A percentile compares a stretch with the other conserved stretches of the same genome.
These are phyloP conservation scores for Fragilariopsis cylindrus DNA, from an alignment of 108 stramenopile genomes.

Conservation along the genomic window DNA sequence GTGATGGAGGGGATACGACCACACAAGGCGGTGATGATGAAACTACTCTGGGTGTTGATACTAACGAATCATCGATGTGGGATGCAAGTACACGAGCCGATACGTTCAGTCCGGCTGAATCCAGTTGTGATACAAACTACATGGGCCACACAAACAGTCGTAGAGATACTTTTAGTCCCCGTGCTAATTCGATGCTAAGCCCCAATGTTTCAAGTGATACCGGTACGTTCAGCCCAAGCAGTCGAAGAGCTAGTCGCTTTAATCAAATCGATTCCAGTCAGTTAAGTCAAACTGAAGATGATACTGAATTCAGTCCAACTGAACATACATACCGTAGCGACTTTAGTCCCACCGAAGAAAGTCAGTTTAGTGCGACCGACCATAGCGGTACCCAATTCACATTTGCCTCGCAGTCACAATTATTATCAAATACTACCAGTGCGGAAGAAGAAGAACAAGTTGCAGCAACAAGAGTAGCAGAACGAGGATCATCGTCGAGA, in stretches of 20 bases:
- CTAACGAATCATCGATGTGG: constrained; percentile 5
- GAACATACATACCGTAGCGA: constrained; percentile 5
- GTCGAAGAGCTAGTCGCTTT: neutral
- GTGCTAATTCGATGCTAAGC: constrained; percentile 12
- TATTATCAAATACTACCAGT: too few species aligned
- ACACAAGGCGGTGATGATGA: neutral
- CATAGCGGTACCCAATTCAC: constrained; percentile 8
- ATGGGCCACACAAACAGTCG: neutral
- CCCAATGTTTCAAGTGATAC: neutral
- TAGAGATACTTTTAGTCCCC: constrained; percentile 13
- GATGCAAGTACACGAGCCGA: neutral
- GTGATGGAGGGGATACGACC: neutral
- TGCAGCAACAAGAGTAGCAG: too few species aligned
- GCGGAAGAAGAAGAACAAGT: too few species aligned
- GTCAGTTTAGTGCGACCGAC: constrained; percentile 10
- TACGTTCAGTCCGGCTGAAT: neutral
- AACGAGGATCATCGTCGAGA: too few species aligned
- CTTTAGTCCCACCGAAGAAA: neutral
- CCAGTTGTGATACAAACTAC: neutral
- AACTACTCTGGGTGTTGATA: constrained; percentile 4
- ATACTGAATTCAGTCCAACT: neutral
- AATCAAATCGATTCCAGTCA: neutral
- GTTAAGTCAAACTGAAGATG: neutral
- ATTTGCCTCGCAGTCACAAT: neutral
- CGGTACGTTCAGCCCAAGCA: neutral